Evolutionary conservation across 768 basidiomycete species (phyloP).

Genomic region (Austroboletus festivus): DNA sequence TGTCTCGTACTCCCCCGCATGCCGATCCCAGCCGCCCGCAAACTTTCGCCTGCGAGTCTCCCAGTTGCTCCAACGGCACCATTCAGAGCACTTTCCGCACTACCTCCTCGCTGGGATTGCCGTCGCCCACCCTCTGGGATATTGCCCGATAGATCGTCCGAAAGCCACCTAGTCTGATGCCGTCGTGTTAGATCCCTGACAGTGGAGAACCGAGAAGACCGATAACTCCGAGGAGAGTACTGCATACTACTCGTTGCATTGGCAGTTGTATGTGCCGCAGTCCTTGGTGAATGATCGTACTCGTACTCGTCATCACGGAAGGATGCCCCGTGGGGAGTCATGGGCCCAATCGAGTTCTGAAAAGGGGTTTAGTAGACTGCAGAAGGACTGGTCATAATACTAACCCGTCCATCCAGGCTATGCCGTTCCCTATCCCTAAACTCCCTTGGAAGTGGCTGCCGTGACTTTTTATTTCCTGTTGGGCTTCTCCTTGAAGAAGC

Average conservation of each 20-base stretch:
- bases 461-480: slow-evolving; percentile 40
- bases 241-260: slow-evolving; percentile 21
- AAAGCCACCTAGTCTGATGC: slow-evolving; percentile 53
- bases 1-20: slow-evolving; percentile 32
- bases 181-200: slow-evolving; percentile 47
- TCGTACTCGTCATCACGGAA: slow-evolving; percentile 25
- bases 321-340: slow-evolving; percentile 35
- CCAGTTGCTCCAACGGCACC: slow-evolving; percentile 41
- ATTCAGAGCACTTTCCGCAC: slow-evolving; percentile 62
- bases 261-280: slow-evolving; percentile 21
- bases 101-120: slow-evolving; percentile 61
- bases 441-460: slow-evolving; percentile 49
- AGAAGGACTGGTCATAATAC: slow-evolving; percentile 10
- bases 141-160: slow-evolving; percentile 42
- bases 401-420: slow-evolving; percentile 42
- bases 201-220: slow-evolving; percentile 40
- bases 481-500: slow-evolving; percentile 55
- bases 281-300: slow-evolving; percentile 22
- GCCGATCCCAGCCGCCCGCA: slow-evolving; percentile 68
- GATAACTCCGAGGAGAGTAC: slow-evolving; percentile 29
- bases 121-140: slow-evolving; percentile 39
- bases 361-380: slow-evolving; percentile 2
- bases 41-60: slow-evolving; percentile 61
- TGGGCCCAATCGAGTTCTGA: slow-evolving; percentile 36
- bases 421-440: slow-evolving; percentile 39